Evolutionary conservation across 768 basidiomycete genomes (phyloP).

Genomic region (Termitomyces sp.): DNA sequence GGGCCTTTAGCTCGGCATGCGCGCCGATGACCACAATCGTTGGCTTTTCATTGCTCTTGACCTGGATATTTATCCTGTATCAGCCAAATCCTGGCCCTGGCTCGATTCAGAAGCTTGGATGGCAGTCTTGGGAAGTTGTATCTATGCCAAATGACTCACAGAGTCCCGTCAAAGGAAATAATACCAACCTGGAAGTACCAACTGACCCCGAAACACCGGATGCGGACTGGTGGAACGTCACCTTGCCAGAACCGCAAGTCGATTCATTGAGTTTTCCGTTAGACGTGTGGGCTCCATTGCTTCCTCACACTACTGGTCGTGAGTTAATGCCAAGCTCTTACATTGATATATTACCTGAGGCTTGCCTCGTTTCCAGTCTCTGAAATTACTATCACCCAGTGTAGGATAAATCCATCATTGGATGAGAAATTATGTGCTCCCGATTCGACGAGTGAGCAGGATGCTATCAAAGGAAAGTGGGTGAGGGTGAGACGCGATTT

Average conservation of each 20-base stretch:
- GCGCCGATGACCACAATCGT: conserved; percentile 60
- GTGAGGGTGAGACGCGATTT: conserved; percentile 83
- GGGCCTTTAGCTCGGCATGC: conserved; percentile 53
- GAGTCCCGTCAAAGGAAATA: conserved; percentile 15
- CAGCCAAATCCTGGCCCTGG: conserved; percentile 78
- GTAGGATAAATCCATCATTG: conserved; percentile 61
- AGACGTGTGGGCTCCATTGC: conserved; percentile 75
- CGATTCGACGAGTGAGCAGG: conserved; percentile 62
- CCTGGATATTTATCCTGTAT: conserved; percentile 78
- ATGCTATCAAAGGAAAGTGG: conserved; percentile 84
- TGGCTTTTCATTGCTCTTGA: conserved; percentile 69
- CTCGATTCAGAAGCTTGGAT: conserved; percentile 69
- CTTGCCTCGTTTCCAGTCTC: conserved; percentile 51
- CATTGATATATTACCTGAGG: not conserved
- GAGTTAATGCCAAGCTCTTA: conserved; percentile 28
- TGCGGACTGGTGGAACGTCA: conserved; percentile 74
- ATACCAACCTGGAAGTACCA: conserved; percentile 14
- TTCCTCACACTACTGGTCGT: conserved; percentile 78
- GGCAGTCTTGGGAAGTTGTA: conserved; percentile 86
- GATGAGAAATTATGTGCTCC: conserved; percentile 66
- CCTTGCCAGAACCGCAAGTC: conserved; percentile 35
- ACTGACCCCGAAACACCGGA: conserved; percentile 18
- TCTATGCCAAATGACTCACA: conserved; percentile 24
- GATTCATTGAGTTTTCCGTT: conserved; percentile 74
- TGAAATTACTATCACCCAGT: conserved; percentile 72